These are phyloP conservation scores for Fusarium heterosporum DNA, from an alignment of 2,329 filamentous ascomycete genomes.

Conservation along the genomic window DNA sequence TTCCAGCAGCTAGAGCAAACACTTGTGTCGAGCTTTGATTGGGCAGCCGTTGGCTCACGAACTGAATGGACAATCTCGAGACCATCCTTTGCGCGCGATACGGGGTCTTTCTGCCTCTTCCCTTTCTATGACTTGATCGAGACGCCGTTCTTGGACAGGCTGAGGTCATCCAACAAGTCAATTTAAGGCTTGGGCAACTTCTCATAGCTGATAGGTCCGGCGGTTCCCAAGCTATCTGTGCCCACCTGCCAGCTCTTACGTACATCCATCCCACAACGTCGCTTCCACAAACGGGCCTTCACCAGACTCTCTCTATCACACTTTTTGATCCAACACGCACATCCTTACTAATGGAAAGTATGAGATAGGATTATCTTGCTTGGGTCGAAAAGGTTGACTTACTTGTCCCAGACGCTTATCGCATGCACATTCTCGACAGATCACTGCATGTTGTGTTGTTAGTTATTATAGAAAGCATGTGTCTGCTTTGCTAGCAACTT, in stretches of 20 bases:
- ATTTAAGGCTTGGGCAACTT: slow-evolving; percentile 23
- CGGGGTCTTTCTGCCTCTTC: not conserved
- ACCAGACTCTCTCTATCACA: slow-evolving; percentile 29
- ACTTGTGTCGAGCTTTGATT: slow-evolving; percentile 23
- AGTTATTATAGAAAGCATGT: slow-evolving; percentile 2
- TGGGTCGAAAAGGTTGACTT: slow-evolving; percentile 22
- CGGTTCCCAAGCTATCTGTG: slow-evolving; percentile 24
- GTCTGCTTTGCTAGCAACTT: slow-evolving; percentile 20
- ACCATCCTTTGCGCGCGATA: not conserved
- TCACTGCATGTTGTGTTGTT: slow-evolving; percentile 16
- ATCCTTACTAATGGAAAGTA: not conserved
- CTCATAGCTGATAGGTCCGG: slow-evolving; percentile 34
- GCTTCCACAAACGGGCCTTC: slow-evolving; percentile 18
- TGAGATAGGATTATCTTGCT: slow-evolving; percentile 11
- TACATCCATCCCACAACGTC: slow-evolving; percentile 15
- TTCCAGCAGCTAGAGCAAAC: slow-evolving; percentile 22
- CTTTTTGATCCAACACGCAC: slow-evolving; percentile 5
- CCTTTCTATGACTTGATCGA: slow-evolving; percentile 9
- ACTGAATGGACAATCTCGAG: not conserved
- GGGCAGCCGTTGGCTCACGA: slow-evolving; percentile 4
- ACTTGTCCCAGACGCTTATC: not conserved
- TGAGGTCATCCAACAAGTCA: slow-evolving; percentile 30
- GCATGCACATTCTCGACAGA: slow-evolving; percentile 26
- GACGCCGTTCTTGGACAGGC: slow-evolving; percentile 23
- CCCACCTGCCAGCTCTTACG: slow-evolving; percentile 27